Evolutionary conservation across 495 filamentous ascomycete genomes (phyloP), one percentile per base, ranked within the genome.

Genomic region (Collariella sp.): DNA sequence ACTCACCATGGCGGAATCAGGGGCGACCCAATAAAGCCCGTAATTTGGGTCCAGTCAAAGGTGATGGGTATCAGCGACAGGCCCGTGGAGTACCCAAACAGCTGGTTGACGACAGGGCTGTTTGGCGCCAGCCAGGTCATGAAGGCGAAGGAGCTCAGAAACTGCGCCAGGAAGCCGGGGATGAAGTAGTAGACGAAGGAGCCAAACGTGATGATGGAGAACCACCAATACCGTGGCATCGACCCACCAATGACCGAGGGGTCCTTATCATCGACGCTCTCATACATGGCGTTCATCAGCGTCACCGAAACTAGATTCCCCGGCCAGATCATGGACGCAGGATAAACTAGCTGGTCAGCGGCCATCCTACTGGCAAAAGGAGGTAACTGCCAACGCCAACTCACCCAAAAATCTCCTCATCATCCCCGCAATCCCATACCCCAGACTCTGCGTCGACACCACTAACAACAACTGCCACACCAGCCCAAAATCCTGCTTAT

Each of bases 251-350:
- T 65, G 13, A 79, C 60, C 2, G 70, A 70, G 4, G 72, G 72
- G 39, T 82, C 74, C 15, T 58, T 49, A 16, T 70, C 58, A 4
- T 75, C 64, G 31, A 72, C 66, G 44, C 75, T 73, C 54, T 88
- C 85, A 56, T 89, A 85, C 62, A 88, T 82, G 15, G 83, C 83
- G 44, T 80, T 79, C 71, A 89, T 84, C 9, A 89, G 68, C 5
- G 83, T 72, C 0, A 81, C 75, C 18, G 79, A 79, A 56, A 84
- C 81, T 18, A 89, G 70, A 43, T 75, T 84, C 2, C 72, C 73
- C 0, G 86, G 85, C 84, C 85, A 89, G 56, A 89, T 87, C 83
- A 88, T 87, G 9, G 84, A 78, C 3, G 84, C 82, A 5, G 81
- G 83, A 64, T 76, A 73, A 43, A 79, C 73, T 80, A 60, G 6